phyloP scores from a whole-genome alignment of 768 basidiomycete species.

The Serendipita sp. region DNA sequence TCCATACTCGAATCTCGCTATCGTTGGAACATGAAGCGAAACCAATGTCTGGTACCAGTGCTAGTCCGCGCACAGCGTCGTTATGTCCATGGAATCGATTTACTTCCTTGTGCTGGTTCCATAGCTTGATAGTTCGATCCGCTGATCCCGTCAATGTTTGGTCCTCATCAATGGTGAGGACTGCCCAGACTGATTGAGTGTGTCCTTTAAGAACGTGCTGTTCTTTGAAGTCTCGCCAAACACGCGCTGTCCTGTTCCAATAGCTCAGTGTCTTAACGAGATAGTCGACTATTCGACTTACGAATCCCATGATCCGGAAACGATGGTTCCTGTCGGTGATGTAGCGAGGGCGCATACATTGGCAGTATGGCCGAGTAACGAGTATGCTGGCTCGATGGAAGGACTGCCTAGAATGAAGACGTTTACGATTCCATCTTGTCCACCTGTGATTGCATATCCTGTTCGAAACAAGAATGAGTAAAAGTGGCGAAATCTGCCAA shows the following conservation, averaged over 20 bases:
- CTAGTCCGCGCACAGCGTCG: slow-evolving; percentile 80
- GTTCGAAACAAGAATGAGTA: slow-evolving; percentile 1
- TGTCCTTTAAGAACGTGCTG: slow-evolving; percentile 69
- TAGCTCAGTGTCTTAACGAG: not conserved
- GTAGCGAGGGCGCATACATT: slow-evolving; percentile 80
- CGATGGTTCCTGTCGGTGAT: slow-evolving; percentile 51
- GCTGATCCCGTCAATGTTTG: slow-evolving; percentile 81
- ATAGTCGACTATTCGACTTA: slow-evolving; percentile 22
- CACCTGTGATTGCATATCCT: slow-evolving; percentile 80
- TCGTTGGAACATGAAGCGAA: slow-evolving; percentile 96
- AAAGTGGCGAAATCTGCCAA: slow-evolving; percentile 6
- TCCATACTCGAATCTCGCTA: slow-evolving; percentile 88
- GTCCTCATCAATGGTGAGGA: slow-evolving; percentile 59
- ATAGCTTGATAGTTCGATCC: slow-evolving; percentile 85
- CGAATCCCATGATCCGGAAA: slow-evolving; percentile 98
- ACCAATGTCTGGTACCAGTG: slow-evolving; percentile 65
- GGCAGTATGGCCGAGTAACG: slow-evolving; percentile 72
- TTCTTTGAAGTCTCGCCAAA: slow-evolving; percentile 70
- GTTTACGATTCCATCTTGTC: slow-evolving; percentile 79
- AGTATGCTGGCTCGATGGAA: slow-evolving; percentile 52
- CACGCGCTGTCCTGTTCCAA: slow-evolving; percentile 64
- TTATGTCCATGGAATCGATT: slow-evolving; percentile 73
- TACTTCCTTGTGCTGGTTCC: slow-evolving; percentile 58
- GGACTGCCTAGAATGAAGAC: slow-evolving; percentile 48
- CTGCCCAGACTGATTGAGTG: slow-evolving; percentile 87